Base-by-base conservation (phyloP, 2,329 filamentous ascomycete species). In the Ophiosphaerella narmari region DNA sequence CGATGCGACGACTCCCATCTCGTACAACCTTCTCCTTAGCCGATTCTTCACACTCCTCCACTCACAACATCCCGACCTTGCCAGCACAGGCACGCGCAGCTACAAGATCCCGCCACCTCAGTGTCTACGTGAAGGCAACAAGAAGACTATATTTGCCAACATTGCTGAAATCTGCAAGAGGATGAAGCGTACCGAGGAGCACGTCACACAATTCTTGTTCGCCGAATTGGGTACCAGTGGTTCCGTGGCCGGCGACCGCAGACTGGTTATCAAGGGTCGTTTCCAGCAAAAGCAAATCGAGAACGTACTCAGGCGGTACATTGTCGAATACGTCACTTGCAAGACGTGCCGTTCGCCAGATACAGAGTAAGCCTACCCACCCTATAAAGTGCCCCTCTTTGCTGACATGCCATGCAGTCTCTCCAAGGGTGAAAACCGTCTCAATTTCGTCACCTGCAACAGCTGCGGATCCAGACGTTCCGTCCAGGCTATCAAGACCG, bases 271-370 rank as follows among this genome's bases (percentile, higher is more conserved):
- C 84, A 97, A 96, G 84, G 94, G 94, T 82, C 90, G 94, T 72
- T 99, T 99, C 89, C 93, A 97, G 78, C 93, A 97, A 81, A 97
- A 97, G 80, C 93, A 97, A 81, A 92, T 97, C 72, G 94, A 99
- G 82, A 96, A 95, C 77, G 91, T 97, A 45, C 78, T 97, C 73
- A 84, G 93, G 79, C 90, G 93, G 81, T 96, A 96, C 77, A 97
- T 96, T 74, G 86, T 95, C 77, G 93, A 97, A 80, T 97, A 97
- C 73, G 93, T 99, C 57, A 97, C 93, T 44, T 99, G 94, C 87
- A 97, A 97, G 81, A 99, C 94, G 35, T 99, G 94, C 82, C 65
- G 66, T 13, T 68, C 65, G 29, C 66, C 66, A 46, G 66, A 69
- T 37, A 68, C 66, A 31, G 66, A 69, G 46, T 60, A 58, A 31